A percentile compares a stretch with the other conserved stretches of the same genome.
Evolutionary conservation across 495 filamentous ascomycete species (phyloP).

Genomic region (Thermothielavioides terrestris): DNA sequence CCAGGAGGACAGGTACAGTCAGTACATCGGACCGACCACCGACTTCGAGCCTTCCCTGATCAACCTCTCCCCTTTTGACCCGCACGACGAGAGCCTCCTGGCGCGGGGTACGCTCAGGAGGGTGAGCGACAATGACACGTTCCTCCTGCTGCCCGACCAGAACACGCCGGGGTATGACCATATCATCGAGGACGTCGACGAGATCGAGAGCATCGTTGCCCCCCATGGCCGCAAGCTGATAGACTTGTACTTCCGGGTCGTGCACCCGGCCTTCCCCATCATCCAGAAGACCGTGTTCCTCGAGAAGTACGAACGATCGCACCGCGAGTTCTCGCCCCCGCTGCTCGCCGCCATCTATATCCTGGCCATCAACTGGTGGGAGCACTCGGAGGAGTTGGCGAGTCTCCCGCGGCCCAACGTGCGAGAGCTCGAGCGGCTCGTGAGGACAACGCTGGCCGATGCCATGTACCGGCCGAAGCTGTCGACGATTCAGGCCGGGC

Average conservation of each 20-base stretch:
- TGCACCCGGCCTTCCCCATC: constrained; percentile 88
- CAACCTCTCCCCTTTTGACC: constrained; percentile 61
- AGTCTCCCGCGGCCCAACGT: constrained; percentile 62
- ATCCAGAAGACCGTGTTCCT: constrained; percentile 80
- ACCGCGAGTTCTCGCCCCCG: constrained; percentile 71
- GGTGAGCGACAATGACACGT: constrained; percentile 75
- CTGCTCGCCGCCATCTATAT: constrained; percentile 86
- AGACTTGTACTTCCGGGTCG: constrained; percentile 76
- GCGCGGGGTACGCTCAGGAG: constrained; percentile 63
- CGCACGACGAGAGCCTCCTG: constrained; percentile 60
- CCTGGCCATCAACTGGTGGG: constrained; percentile 84
- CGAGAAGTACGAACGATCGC: constrained; percentile 69
- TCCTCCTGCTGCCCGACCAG: constrained; percentile 66
- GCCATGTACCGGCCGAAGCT: constrained; percentile 79
- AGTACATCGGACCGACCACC: constrained; percentile 60
- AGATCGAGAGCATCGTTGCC: constrained; percentile 73
- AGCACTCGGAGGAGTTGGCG: constrained; percentile 59
- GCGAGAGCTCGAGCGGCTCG: constrained; percentile 65
- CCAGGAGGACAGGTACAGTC: constrained; percentile 52
- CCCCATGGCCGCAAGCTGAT: constrained; percentile 74
- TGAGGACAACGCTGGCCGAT: constrained; percentile 60
- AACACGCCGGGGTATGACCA: constrained; percentile 54
- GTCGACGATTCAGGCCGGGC: constrained; percentile 86
- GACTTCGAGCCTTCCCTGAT: constrained; percentile 67
- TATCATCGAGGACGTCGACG: constrained; percentile 57